A percentile compares a stretch with the other conserved stretches of the same genome.
These are phyloP conservation scores for Penicillium pancosmium DNA, from an alignment of 495 filamentous ascomycete genomes.

Conservation along the genomic window DNA sequence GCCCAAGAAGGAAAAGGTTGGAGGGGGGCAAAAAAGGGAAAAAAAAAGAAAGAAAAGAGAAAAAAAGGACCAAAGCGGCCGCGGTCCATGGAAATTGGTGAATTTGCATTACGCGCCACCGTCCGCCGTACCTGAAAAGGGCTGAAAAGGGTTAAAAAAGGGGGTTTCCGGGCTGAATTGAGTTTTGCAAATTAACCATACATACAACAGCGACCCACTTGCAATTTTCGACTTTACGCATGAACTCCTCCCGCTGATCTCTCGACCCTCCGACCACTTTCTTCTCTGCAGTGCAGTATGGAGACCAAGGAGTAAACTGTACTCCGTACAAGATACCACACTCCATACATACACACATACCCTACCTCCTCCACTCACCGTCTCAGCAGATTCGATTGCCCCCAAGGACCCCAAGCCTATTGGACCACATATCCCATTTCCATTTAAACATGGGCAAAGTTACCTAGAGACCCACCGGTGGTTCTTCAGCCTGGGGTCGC, in stretches of 20 bases:
- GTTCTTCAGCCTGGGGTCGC: conserved; percentile 16
- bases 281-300: background rate
- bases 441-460: conserved; percentile 12
- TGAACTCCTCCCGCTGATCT: conserved; percentile 18
- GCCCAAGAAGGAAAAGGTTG: background rate
- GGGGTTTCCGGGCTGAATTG: background rate
- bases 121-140: background rate
- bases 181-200: conserved; percentile 9
- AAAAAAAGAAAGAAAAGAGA: conserved; percentile 7
- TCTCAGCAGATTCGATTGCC: conserved; percentile 1
- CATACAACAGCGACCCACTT: background rate
- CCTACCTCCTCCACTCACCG: background rate
- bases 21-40: background rate
- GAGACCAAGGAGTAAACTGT: background rate
- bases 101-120: conserved; percentile 8
- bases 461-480: conserved; percentile 9
- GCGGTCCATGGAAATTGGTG: background rate
- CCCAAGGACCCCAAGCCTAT: background rate
- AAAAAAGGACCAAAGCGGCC: conserved; percentile 4
- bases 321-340: too few relatives aligned
- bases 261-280: background rate
- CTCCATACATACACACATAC: too few relatives aligned
- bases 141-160: background rate
- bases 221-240: conserved; percentile 7
- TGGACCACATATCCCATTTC: background rate